Base-by-base conservation (phyloP, 1,284 basidiomycete genomes). In the Malassezia pachydermatis region DNA sequence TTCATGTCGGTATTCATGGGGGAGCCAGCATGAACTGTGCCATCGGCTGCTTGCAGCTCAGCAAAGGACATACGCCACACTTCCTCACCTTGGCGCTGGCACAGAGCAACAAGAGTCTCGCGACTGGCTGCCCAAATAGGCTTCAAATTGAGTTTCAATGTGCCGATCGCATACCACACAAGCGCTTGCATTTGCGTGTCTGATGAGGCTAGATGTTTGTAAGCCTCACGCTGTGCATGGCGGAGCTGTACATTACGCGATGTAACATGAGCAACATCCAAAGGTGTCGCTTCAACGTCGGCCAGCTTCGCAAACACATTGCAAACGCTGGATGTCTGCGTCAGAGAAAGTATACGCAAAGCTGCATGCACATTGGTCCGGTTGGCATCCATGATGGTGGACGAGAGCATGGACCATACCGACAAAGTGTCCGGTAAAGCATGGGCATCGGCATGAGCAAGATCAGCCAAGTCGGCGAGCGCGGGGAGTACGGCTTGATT, bases 71-170 rank as follows among this genome's bases (percentile, higher is more conserved):
- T 29, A 14, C 32, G 29, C 60, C 59, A 63, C 8, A 63, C 52
- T 4, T 34, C 28, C 7, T 57, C 54, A 40, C 57, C 9, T 43
- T 48, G 7, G 14, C 54, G 17, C 6, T 38, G 24, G 9, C 59
- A 54, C 13, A 70, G 48, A 24, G 66, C 67, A 2, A 59, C 55
- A 2, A 71, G 39, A 7, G 63, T 58, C 39, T 59, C 57, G 42
- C 60, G 57, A 17, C 55, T 54, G 38, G 68, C 68, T 5, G 47
- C 43, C 68, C 68, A 71, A 24, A 70, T 45, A 0, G 68, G 68
- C n/a, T 56, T 52, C 34, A 71, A 50, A 32, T 71, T 71, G 49
- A 71, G 45, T 55, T 67, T 70, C 45, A 68, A 47, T 27, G 59
- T 66, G 40, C 59, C 59, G 30, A 68, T 53, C 16, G 66, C 44